Evolutionary conservation across 2,329 filamentous ascomycete genomes (phyloP).

Genomic region (Trichophyton schoenleinii): DNA sequence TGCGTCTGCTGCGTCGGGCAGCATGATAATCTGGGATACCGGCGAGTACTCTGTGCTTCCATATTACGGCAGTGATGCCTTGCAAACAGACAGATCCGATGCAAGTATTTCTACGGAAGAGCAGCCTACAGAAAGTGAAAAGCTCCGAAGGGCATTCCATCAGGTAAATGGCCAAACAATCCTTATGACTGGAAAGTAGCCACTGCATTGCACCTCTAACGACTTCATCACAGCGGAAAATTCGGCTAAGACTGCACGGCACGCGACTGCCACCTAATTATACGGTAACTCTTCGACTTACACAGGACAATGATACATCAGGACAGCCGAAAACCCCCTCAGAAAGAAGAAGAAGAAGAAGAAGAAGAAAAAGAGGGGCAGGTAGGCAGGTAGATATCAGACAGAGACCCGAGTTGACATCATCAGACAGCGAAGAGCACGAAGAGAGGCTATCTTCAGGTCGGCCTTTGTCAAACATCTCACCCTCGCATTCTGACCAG

Average conservation of each 20-base stretch:
- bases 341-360: neutral
- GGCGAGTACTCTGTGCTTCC: constrained; percentile 46
- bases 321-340: constrained; percentile 16
- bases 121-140: neutral
- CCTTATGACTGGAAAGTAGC: neutral
- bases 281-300: constrained; percentile 43
- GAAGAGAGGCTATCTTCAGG: neutral
- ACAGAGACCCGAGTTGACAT: no score
- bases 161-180: neutral
- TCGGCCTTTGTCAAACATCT: constrained; percentile 8
- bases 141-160: neutral
- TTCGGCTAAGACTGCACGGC: constrained; percentile 44
- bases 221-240: constrained; percentile 39
- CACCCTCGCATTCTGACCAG: constrained; percentile 11
- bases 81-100: neutral
- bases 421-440: neutral
- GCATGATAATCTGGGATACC: constrained; percentile 51
- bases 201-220: neutral
- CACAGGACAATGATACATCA: constrained; percentile 31
- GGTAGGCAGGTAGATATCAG: no score
- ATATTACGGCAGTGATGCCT: constrained; percentile 22
- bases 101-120: neutral
- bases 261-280: constrained; percentile 42
- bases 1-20: constrained; percentile 42
- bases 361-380: no score